Conservation (phyloP, 2,329 filamentous ascomycete species). For the Curvularia verruculosa region DNA sequence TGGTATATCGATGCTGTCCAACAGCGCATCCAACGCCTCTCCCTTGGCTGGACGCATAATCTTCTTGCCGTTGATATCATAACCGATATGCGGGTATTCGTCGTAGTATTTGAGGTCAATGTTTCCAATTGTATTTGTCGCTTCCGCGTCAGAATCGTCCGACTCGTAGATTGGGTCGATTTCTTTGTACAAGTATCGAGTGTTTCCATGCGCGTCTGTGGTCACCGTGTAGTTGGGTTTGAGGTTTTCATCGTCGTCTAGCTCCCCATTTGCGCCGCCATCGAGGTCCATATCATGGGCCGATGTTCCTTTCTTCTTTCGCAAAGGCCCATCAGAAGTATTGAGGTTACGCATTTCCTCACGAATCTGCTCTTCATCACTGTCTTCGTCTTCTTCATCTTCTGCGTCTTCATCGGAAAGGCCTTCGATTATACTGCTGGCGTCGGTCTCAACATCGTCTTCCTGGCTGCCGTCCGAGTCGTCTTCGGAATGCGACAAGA, state of each 20-base stretch:
- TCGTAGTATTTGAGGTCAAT: conserved; percentile 97
- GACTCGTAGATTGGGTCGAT: conserved; percentile 96
- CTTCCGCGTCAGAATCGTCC: conserved; percentile 85
- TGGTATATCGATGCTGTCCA: conserved; percentile 95
- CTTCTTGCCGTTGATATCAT: conserved; percentile 98
- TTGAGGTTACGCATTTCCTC: conserved; percentile 53
- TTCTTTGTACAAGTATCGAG: conserved; percentile 90
- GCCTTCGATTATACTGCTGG: conserved; percentile 43
- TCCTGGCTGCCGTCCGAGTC: conserved; percentile 40
- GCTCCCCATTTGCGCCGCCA: conserved; percentile 28
- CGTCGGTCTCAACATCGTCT: conserved; percentile 36
- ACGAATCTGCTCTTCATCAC: conserved; percentile 52
- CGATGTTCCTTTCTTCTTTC: conserved; percentile 23
- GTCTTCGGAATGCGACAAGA: conserved; percentile 52
- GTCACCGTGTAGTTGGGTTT: conserved; percentile 65
- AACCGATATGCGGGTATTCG: conserved; percentile 96
- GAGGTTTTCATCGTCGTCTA: conserved; percentile 41
- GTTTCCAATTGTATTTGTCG: conserved; percentile 90
- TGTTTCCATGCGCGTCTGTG: conserved; percentile 87
- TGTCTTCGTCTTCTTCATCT: conserved; percentile 43
- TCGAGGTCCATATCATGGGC: conserved; percentile 27
- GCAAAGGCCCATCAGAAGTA: conserved; percentile 36
- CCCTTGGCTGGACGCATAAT: conserved; percentile 95
- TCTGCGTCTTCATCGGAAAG: conserved; percentile 42
- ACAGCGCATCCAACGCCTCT: conserved; percentile 86